Evolutionary conservation across 345 rosid genomes (phyloP), one percentile per base, ranked within the genome.

Genomic region (Conringia planisiliqua): DNA sequence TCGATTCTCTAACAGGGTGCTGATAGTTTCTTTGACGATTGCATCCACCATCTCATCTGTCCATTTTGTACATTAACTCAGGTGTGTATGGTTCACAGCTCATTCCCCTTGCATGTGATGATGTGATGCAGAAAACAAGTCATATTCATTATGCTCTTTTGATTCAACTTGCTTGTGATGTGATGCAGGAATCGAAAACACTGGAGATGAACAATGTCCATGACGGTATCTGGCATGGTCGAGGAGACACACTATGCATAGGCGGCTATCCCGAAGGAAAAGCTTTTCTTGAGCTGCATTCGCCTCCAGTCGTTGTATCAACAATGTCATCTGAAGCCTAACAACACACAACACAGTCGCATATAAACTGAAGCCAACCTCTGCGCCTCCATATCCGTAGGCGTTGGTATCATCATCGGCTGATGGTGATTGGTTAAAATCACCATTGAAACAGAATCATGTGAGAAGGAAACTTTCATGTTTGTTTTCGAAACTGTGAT

Each of bases 181-280:
- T 57, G 71, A 66, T 72, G 75, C 82, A 94, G 98, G 96, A 91
- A 70, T 85, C 97, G 7, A 84, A 93, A 82, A 94, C 98, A 4
- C 57, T 94, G 78, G 98, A 91, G 86, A 94, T 94, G 86, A 94
- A 94, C 84, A 94, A 94, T 73, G 96, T 94, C 51, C 97, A 89
- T 61, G 95, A 88, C 10, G 93, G 97, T 42, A 87, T 79, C 13
- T 94, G 98, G 98, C 98, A 91, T 69, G 97, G 98, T 10, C 87
- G 97, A 26, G 96, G 96, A 16, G 98, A 91, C 81, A 89, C 95
- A 6, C 79, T 89, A 75, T 88, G 95, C 75, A 44, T 94, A 60
- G 91, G 93, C 10, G 71, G 86, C 70, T 75, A 82, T 66, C 50
- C 77, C 12, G 90, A 89, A 79, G 90, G 87, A 33, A 85, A 83